Evolutionary conservation across 805 yeast genomes (phyloP).

Genomic region (Monosporozyma yasuniensis): DNA sequence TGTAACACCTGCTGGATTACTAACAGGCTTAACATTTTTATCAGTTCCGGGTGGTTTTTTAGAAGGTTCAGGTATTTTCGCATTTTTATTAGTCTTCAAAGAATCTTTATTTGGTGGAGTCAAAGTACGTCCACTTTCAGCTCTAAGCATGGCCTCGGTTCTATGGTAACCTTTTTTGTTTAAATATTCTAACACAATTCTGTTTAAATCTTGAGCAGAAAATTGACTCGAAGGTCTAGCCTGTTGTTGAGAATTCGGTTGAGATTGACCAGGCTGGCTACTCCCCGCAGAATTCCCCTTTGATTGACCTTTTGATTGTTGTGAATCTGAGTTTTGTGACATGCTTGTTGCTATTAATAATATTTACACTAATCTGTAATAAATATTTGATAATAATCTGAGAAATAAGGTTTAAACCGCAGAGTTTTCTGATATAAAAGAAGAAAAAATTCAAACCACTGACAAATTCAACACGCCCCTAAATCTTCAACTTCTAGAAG

Average conservation of each 20-base stretch:
- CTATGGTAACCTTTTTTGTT: conserved; percentile 89
- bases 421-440: neutral
- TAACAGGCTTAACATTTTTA: conserved; percentile 25
- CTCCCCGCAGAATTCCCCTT: neutral
- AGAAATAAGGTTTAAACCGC: neutral
- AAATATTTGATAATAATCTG: neutral
- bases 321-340: conserved; percentile 5
- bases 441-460: no score
- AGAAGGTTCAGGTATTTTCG: conserved; percentile 24
- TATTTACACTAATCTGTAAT: neutral
- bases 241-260: conserved; percentile 1
- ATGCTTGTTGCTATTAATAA: neutral
- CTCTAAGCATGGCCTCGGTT: conserved; percentile 88
- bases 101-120: conserved; percentile 43
- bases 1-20: conserved; percentile 19
- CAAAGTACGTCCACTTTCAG: conserved; percentile 63
- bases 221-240: conserved; percentile 25
- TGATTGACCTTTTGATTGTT: conserved; percentile 2
- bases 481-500: neutral
- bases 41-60: conserved; percentile 27
- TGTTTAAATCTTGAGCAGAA: conserved; percentile 80
- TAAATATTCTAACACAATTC: conserved; percentile 86
- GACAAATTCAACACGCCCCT: neutral
- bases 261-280: conserved; percentile 2
- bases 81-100: conserved; percentile 39